Base-by-base conservation (phyloP, 148 eudicot genomes). In the Arbutus unedo region DNA sequence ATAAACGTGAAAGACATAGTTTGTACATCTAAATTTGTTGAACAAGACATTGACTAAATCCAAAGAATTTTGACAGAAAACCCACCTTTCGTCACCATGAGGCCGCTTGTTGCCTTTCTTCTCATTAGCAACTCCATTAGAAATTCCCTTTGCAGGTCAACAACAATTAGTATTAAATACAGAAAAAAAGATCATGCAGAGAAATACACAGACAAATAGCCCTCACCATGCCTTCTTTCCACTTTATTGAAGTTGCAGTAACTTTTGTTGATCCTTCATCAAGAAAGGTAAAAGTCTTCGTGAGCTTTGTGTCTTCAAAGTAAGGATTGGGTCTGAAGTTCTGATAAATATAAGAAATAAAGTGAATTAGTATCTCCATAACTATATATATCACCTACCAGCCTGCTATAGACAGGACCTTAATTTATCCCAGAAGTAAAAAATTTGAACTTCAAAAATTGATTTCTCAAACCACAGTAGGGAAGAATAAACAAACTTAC, bases 181-280 rank as follows among this genome's bases (percentile, higher is more conserved):
- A 77, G 50, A 15, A 2, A 2, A 55, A 54, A n/a, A 48, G 31
- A 54, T n/a, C 54, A 68, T 18, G 45, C 76, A 8, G 8, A 76
- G 14, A 54, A 60, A 84, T n/a, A 18, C 53, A 70, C n/a, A 10
- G 45, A 79, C 43, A 56, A 81, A 64, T 76, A 60, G 18, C 23
- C 7, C 90, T 79, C 85, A 97, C 99, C 91, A 86, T 89, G 86
- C 98, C 99, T 83, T 97, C 95, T 88, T 94, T 97, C 99, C 99
- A 97, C 79, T 92, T 91, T 48, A 97, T 97, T 62, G 90, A 64
- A 64, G 99, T 94, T 13, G 97, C 92, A 45, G 95, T 90, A 79
- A 97, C 86, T 86, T 94, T 94, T 14, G 93, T 91, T 21, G 90
- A 84, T 84, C 99, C 99, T 83, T 96, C 99, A 66, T 94, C 97